These are phyloP conservation scores for Paspalum vaginatum DNA, from an alignment of 176 grass and related monocot genomes.

Conservation along the genomic window DNA sequence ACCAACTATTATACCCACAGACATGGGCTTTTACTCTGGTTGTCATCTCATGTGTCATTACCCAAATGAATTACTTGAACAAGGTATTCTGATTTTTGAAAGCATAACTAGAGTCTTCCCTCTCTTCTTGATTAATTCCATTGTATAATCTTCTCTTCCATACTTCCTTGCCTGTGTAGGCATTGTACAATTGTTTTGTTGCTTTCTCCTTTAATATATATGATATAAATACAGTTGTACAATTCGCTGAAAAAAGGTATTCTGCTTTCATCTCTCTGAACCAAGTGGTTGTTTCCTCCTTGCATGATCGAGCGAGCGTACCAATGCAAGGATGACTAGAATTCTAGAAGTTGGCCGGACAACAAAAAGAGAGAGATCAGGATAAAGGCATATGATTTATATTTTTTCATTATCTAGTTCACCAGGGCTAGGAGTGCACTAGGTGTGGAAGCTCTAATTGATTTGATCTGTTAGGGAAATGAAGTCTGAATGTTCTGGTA, in stretches of 20 bases:
- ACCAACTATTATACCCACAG: constrained; percentile 78
- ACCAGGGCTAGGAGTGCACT: constrained; percentile 4
- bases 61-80: constrained; percentile 95
- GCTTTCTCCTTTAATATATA: background rate
- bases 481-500: background rate
- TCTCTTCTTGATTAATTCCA: constrained; percentile 1
- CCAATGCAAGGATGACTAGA: background rate
- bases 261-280: background rate
- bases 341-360: background rate
- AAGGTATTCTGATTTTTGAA: constrained; percentile 52
- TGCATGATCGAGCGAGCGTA: background rate
- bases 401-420: background rate
- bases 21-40: constrained; percentile 76
- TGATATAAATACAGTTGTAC: too few species aligned
- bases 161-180: background rate
- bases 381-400: background rate
- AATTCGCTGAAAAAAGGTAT: constrained; percentile 41
- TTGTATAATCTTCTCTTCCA: background rate
- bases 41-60: constrained; percentile 70
- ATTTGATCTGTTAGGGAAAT: background rate
- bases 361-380: background rate
- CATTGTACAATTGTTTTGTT: background rate
- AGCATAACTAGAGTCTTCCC: background rate
- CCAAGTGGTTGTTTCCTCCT: background rate
- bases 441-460: background rate